Evolutionary conservation across 139 green algal genomes (phyloP).

Genomic region (Tetratostichococcus sp.): DNA sequence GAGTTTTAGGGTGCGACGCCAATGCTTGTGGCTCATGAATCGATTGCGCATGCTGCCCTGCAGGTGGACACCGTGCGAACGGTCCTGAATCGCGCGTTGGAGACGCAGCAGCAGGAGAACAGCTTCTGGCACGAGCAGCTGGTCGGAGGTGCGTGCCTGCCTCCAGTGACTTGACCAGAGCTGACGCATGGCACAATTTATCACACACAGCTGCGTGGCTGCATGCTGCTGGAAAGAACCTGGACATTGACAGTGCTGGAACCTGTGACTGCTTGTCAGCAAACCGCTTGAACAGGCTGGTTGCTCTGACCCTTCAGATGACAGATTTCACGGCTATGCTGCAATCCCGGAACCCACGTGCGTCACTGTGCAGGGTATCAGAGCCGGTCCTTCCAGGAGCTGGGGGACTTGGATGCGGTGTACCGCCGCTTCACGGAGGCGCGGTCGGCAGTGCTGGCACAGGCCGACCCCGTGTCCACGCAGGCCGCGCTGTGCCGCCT

Average conservation of each 20-base stretch:
- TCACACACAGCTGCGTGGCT: no score
- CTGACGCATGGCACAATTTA: no score
- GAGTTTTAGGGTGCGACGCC: no score
- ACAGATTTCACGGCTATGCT: no score
- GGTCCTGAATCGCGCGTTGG: slow-evolving; percentile 55
- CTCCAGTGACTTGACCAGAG: background rate
- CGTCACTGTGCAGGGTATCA: slow-evolving; percentile 15
- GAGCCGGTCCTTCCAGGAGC: slow-evolving; percentile 29
- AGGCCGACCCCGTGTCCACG: slow-evolving; percentile 22
- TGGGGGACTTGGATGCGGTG: slow-evolving; percentile 44
- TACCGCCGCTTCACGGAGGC: slow-evolving; percentile 34
- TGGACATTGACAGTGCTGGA: no score
- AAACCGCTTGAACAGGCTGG: no score
- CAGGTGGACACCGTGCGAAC: slow-evolving; percentile 64
- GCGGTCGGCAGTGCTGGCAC: slow-evolving; percentile 29
- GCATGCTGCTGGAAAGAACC: no score
- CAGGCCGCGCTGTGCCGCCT: slow-evolving; percentile 35
- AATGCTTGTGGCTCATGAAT: no score
- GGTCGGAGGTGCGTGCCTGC: slow-evolving; percentile 25
- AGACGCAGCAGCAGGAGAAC: slow-evolving; percentile 70
- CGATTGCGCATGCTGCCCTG: no score
- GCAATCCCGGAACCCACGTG: no score
- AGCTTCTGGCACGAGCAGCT: slow-evolving; percentile 62
- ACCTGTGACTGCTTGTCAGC: no score
- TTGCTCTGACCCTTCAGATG: no score